Evolutionary conservation across 2,329 filamentous ascomycete species (phyloP).

Genomic region (Dactylellina drechsleri): DNA sequence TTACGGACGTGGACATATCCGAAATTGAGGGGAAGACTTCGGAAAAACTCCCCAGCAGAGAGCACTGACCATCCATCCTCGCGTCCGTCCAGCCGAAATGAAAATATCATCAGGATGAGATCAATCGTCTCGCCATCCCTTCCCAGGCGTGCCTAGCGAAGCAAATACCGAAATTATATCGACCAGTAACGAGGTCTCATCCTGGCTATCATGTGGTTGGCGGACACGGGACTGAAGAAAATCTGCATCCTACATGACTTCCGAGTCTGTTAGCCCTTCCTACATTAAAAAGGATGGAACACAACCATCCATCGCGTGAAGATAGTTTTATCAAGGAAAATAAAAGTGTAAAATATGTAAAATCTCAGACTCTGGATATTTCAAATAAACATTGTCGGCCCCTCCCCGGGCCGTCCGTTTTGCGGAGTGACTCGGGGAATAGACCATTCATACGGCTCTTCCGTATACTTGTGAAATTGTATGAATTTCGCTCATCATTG

Average conservation of each 20-base stretch:
- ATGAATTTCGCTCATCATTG: slow-evolving; percentile 55
- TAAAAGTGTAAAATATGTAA: neutral
- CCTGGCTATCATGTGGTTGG: neutral
- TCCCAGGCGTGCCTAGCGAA: too few species aligned
- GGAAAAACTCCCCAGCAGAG: too few species aligned
- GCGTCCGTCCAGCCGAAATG: too few species aligned
- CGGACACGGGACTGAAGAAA: neutral
- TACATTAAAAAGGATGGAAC: neutral
- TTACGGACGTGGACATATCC: too few species aligned
- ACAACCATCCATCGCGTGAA: neutral
- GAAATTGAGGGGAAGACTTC: too few species aligned
- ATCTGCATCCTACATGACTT: neutral
- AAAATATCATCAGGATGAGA: too few species aligned
- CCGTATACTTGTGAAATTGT: slow-evolving; percentile 50
- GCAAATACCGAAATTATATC: too few species aligned
- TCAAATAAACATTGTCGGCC: slow-evolving; percentile 55
- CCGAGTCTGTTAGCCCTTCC: neutral
- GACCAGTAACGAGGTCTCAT: neutral
- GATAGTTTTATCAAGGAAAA: neutral
- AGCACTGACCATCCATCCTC: too few species aligned
- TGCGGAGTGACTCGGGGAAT: slow-evolving; percentile 10
- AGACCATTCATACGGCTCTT: slow-evolving; percentile 55
- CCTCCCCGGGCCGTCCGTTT: slow-evolving; percentile 11
- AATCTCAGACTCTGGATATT: slow-evolving; percentile 53
- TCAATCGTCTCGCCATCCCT: too few species aligned